Evolutionary conservation across 208 protist genomes (phyloP), one percentile per base, ranked within the genome.

Genomic region (Leishmania amazonensis): DNA sequence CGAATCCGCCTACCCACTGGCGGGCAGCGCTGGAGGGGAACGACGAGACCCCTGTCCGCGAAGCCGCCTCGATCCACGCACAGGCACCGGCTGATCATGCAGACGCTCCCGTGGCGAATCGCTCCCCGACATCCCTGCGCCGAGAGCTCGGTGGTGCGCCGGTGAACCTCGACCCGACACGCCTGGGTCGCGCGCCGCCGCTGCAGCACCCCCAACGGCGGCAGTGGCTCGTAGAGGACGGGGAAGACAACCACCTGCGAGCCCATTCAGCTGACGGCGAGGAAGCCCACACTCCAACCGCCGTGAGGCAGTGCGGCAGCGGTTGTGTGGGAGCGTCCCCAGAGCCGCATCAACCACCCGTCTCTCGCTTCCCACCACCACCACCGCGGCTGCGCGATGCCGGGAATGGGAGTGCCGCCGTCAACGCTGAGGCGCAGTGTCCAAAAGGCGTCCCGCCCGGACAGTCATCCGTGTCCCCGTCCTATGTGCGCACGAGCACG

Each of bases 401-500:
- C 51, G 70, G 9, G 3, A 54, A 19, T 54, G 45, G 45, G 45
- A 11, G 42, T 9, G 70, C 38, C 45, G 28, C 45, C 42, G 70
- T 17, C 35, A 51, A 62, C 73, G 19, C 17, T 21, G 53, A 57
- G 73, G 21, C 73, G 17, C 51, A 19, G 35, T 54, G 28, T 3
- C 73, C 31, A 47, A 51, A 58, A 21, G 47, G 51, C 15, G 13
- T 45, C 35, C 51, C 35, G 24, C 47, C 24, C 4, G 65, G 2
- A 40, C 40, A n/a, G 4, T 21, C n/a, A 2, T 51, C 74, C 2
- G 4, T 70, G 49, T 49, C 53, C 49, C 73, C 80, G 5, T 76
- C 80, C 6, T 75, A 62, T 58, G 68, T 77, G 3, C 81, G 76
- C 6, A 49, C 75, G 28, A 81, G 75, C 73, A 81, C 82, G 38